These are phyloP conservation scores for Stephania japonica DNA, from an alignment of 164 flowering plant genomes.

Conservation along the genomic window DNA sequence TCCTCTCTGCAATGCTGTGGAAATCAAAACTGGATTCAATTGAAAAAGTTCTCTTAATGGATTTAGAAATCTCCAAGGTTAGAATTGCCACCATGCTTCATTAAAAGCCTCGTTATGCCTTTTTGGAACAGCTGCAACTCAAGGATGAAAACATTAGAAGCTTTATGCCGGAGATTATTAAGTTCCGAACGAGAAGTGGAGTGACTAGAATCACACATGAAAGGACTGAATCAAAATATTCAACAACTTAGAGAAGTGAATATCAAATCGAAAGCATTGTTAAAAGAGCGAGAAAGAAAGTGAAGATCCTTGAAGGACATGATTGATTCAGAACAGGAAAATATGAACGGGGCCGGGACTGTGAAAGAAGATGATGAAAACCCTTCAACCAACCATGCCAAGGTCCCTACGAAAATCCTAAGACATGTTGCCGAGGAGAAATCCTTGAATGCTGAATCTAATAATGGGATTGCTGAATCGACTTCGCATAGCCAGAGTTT, in stretches of 20 bases:
- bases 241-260: conserved; percentile 51
- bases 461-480: conserved; percentile 22
- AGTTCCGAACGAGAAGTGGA: conserved; percentile 79
- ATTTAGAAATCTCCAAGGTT: conserved; percentile 56
- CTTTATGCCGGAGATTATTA: conserved; percentile 53
- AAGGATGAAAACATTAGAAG: conserved; percentile 82
- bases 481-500: conserved; percentile 16
- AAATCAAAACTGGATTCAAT: conserved; percentile 68
- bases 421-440: conserved; percentile 35
- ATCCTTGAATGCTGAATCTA: conserved; percentile 14
- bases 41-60: conserved; percentile 69
- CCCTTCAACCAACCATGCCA: conserved; percentile 14
- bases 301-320: conserved; percentile 43
- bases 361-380: conserved; percentile 24
- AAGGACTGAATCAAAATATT: too few species aligned
- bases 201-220: conserved; percentile 57
- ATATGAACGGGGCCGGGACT: conserved; percentile 15
- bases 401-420: conserved; percentile 10
- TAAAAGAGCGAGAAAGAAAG: conserved; percentile 53
- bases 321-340: conserved; percentile 17
- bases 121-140: conserved; percentile 68
- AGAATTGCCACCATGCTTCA: conserved; percentile 37
- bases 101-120: conserved; percentile 67
- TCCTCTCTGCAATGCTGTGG: conserved; percentile 79
- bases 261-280: conserved; percentile 46